Percentiles rank a stretch among this genome's conserved stretches.
Conservation (phyloP, 1,284 basidiomycete genomes). For the Ustilago tritici region DNA sequence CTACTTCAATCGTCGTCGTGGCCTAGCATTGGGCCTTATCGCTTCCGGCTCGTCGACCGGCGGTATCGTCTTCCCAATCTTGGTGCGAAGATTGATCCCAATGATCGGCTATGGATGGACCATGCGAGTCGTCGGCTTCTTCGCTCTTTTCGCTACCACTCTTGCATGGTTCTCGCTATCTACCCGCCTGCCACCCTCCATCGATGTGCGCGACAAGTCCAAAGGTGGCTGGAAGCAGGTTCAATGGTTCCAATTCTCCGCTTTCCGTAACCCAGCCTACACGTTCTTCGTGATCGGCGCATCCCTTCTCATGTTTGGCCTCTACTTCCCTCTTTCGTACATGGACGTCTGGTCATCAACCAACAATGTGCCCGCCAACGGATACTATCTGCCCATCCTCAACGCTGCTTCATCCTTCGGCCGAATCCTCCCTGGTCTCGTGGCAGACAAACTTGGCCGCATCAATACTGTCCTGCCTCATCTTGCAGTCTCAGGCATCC, state of each 20-base stretch:
- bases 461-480: constrained; percentile 69
- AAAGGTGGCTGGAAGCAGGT: constrained; percentile 52
- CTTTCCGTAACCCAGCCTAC: constrained; percentile 50
- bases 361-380: constrained; percentile 28
- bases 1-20: constrained; percentile 43
- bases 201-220: constrained; percentile 41
- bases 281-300: constrained; percentile 42
- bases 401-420: constrained; percentile 63
- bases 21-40: constrained; percentile 52
- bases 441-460: constrained; percentile 68
- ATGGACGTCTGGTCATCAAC: constrained; percentile 48
- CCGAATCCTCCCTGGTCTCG: constrained; percentile 67
- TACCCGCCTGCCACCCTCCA: constrained; percentile 43
- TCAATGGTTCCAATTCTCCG: constrained; percentile 35
- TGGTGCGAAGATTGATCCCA: constrained; percentile 43
- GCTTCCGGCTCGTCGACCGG: constrained; percentile 57
- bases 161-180: constrained; percentile 45
- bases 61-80: constrained; percentile 60
- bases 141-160: constrained; percentile 41
- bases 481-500: constrained; percentile 57
- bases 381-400: constrained; percentile 57
- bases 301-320: constrained; percentile 50
- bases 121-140: constrained; percentile 55
- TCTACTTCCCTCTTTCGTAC: constrained; percentile 57
- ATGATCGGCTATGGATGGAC: constrained; percentile 56